A percentile compares a stretch with the other conserved stretches of the same genome.
Conservation (phyloP, 441 rosid genomes). For the Croton setiger region DNA sequence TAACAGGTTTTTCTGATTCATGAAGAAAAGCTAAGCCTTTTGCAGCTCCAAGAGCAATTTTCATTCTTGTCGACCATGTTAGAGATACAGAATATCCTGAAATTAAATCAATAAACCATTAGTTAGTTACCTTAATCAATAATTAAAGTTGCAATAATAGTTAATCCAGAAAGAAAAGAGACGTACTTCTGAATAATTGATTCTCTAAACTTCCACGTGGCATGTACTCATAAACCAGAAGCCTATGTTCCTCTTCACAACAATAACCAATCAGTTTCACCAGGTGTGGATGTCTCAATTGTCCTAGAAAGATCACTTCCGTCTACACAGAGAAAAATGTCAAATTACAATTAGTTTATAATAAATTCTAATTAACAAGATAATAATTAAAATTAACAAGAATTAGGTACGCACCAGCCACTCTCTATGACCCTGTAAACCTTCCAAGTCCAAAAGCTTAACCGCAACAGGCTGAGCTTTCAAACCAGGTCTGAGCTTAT, state of each 20-base stretch:
- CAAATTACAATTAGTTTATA: too few species aligned
- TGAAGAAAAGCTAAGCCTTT: conserved; percentile 81
- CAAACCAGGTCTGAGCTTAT: conserved; percentile 59
- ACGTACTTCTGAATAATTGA: conserved; percentile 72
- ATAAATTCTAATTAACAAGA: neutral
- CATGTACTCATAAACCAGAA: conserved; percentile 74
- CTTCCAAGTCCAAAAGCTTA: conserved; percentile 67
- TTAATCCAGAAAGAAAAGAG: too few species aligned
- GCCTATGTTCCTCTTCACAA: conserved; percentile 72
- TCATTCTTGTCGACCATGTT: conserved; percentile 81
- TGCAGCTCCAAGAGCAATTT: conserved; percentile 77
- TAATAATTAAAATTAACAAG: neutral
- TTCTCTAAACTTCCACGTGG: conserved; percentile 78
- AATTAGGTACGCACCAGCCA: conserved; percentile 63
- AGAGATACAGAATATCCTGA: conserved; percentile 56
- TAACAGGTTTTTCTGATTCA: conserved; percentile 67
- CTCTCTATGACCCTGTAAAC: conserved; percentile 80
- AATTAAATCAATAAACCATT: neutral
- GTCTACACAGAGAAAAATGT: conserved; percentile 35
- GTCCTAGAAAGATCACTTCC: conserved; percentile 79
- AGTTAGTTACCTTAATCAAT: neutral
- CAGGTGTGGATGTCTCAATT: conserved; percentile 63
- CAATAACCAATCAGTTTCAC: conserved; percentile 79
- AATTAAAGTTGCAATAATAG: too few species aligned
- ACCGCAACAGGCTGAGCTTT: conserved; percentile 79